Base-by-base conservation (phyloP, 2,329 filamentous ascomycete genomes). In the Metarhizium robertsii region DNA sequence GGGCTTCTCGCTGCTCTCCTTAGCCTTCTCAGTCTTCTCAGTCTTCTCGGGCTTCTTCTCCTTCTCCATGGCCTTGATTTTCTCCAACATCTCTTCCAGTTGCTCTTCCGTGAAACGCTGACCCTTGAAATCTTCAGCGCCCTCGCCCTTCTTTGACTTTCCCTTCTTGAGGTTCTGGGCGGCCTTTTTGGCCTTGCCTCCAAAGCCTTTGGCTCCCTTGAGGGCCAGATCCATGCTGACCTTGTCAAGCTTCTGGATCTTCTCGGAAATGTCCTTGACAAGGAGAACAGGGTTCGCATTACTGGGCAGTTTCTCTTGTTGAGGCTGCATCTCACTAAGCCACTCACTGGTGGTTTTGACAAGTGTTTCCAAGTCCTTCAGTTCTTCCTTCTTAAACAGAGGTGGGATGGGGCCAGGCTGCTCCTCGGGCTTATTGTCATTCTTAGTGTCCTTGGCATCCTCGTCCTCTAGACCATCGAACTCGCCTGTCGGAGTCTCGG, bases 401-500 rank as follows among this genome's bases (percentile, higher is more conserved):
- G 86, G 81, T 46, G 86, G 81, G 29, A 80, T 72, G 18, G 83
- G 79, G 0, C 81, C 80, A 6, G 49, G 69, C 54, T 77, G 73
- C 56, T 72, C 63, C 47, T 79, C 73, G 53, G 80, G 76, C 66
- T 75, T 73, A 46, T 68, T 71, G 49, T 69, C 61, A 11, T 67
- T 74, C 61, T 67, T 80, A 64, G 66, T 63, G 69, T 52, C 16
- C 29, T 52, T 55, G 64, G 66, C 38, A 66, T 75, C 71, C 25
- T 90, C 87, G 53, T 94, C 90, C 59, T 95, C 91, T 1, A 94
- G 81, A n/a, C 84, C 87, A 38, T 85, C 88, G 64, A 89, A 84
- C 2, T 83, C 81, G 43, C 75, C 77, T 11, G 77, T 69, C 2
- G 79, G 68, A 1, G 79, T 74, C 18, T 79, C 73, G 4, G 79